phyloP scores from a whole-genome alignment of 2,329 filamentous ascomycete genomes.

The Orbilia brochopaga region DNA sequence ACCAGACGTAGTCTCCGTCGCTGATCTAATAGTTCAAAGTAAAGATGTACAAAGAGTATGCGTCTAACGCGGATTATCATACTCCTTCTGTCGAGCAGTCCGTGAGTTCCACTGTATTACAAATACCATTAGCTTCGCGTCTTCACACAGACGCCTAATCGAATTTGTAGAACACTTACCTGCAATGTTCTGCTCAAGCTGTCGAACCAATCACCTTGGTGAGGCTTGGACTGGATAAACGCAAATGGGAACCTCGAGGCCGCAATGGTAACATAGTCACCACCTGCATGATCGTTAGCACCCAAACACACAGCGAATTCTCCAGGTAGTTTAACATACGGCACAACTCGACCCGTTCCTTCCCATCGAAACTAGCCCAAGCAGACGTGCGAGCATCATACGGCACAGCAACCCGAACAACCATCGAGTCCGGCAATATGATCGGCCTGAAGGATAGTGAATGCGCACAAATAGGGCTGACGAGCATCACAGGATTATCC shows the following conservation, averaged over 20 bases:
- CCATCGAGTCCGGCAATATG: conserved; percentile 93
- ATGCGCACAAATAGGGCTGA: conserved; percentile 93
- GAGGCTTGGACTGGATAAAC: conserved; percentile 63
- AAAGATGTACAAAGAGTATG: neutral
- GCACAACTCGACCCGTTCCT: conserved; percentile 79
- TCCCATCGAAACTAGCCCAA: conserved; percentile 98
- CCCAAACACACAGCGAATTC: neutral
- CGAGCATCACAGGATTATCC: conserved; percentile 92
- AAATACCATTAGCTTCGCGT: neutral
- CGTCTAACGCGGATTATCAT: conserved; percentile 13
- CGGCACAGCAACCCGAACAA: conserved; percentile 89
- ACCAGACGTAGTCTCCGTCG: neutral
- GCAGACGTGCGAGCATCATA: conserved; percentile 87
- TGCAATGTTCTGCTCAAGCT: conserved; percentile 54
- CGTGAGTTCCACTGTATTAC: conserved; percentile 45
- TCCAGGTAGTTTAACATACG: conserved; percentile 58
- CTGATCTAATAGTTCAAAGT: neutral
- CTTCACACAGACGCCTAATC: neutral
- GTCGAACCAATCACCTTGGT: conserved; percentile 56
- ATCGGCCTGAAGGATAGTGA: conserved; percentile 96
- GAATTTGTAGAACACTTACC: conserved; percentile 8
- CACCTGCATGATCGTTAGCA: conserved; percentile 56
- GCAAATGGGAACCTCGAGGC: conserved; percentile 82
- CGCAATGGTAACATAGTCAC: conserved; percentile 84
- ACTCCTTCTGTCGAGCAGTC: conserved; percentile 42